Evolutionary conservation across 371 early-diverging fungal genomes (phyloP), one percentile per base, ranked within the genome.

Genomic region (Mortierella sp.): DNA sequence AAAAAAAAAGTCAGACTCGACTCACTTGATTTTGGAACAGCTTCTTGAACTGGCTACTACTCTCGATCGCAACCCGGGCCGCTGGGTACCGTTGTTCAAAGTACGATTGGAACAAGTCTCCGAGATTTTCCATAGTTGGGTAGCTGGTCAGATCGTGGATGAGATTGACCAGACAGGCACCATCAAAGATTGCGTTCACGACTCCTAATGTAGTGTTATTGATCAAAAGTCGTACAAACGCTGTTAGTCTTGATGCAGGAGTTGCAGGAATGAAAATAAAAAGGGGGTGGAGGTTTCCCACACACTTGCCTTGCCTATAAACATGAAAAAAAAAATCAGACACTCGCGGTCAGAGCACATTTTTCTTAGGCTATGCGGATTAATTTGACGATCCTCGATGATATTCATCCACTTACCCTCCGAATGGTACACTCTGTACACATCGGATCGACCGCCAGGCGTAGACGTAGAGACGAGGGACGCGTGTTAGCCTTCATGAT

Each of bases 101-200:
- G 42, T 74, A 74, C 10, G 74, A 48, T 23, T 74, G 74, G 54
- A 74, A 74, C 38, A 63, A 31, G 0, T 63, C 68, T 19, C 61
- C 61, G 19, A 74, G 52, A 13, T 74, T 56, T 30, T 68, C 68
- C 64, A 74, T 64, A 9, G 61, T 52, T 27, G 74, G 69, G 24
- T 18, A 18, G 2, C 60, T 28, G 1, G 64, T 50, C 30, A 74
- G 30, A 42, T 68, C 68, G 39, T 74, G 64, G 56, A 74, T 46
- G 38, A 74, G 52, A 23, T 74, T 74, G 53, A 74, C 68, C 12
- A 74, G 57, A 43, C 68, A 68, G 26, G 74, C 74, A 12, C 64
- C 74, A 27, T 74, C 74, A 51, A 68, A 74, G 16, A 74, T 64
- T 10, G 74, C 74, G 46, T 74, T 67, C 27, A 64, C 68, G 9